Evolutionary conservation across 371 early-diverging fungal genomes (phyloP), one percentile per base, ranked within the genome.

Genomic region (Syncephalis fuscata): DNA sequence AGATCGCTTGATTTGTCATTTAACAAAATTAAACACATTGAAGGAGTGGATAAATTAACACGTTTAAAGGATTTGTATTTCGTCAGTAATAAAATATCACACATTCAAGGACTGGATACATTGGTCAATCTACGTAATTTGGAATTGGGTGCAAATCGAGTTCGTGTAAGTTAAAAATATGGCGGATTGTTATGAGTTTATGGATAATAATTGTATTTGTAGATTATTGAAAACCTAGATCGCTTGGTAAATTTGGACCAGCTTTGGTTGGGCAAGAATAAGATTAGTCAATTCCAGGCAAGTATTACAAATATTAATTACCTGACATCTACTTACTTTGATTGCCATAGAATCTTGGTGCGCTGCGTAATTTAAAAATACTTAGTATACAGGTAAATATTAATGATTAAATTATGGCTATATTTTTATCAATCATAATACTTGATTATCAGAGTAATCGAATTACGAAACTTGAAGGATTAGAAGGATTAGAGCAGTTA

Each of bases 191-290:
- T 37, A 20, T 48, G 23, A 44, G 10, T 11, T 1, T 39, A 24
- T 7, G 7, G 32, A 32, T 32, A 32, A n/a, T 32, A 11, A 32
- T 32, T 21, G 5, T 46, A 38, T 37, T 10, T n/a, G n/a, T 51
- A 85, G 79, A 64, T 52, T 5, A 89, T 93, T 50, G 87, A 86
- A 51, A 82, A 85, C 39, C 63, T 95, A 24, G 88, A 85, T 45
- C 24, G 52, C n/a, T 61, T 95, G 40, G 75, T 72, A 20, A 73
- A 76, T 40, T 64, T 97, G 57, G 73, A 79, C 46, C 74, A 93
- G 61, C 73, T 97, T 15, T 95, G 91, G 82, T 66, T 97, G 36
- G 95, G 98, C 24, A 97, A 97, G 60, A 97, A 97, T 71, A 97
- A 95, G 64, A 90, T 97, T 24, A 65, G 74, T 1, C 69, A 73